A percentile compares a stretch with the other conserved stretches of the same genome.
Evolutionary conservation across 202 grass and related monocot genomes (phyloP).

Genomic region (Bolboschoenoplectus hybrid): DNA sequence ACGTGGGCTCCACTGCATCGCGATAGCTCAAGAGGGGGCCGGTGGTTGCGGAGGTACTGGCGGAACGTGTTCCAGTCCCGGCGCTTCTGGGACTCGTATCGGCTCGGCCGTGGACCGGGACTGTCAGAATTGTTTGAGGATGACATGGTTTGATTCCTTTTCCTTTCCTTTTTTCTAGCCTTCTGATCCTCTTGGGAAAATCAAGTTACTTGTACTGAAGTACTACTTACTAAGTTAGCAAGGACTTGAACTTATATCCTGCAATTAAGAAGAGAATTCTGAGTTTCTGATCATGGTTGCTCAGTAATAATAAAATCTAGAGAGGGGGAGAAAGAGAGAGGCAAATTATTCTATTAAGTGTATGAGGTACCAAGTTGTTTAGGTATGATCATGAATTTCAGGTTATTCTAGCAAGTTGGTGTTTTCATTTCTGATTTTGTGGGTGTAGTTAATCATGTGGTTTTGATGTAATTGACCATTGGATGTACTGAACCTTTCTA

Average conservation of each 20-base stretch:
- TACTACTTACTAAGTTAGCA: slow-evolving; percentile 30
- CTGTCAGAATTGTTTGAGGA: slow-evolving; percentile 58
- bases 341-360: not conserved
- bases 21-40: slow-evolving; percentile 77
- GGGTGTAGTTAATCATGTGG: not conserved
- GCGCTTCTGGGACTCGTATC: slow-evolving; percentile 96
- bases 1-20: slow-evolving; percentile 95
- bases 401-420: too few relatives aligned
- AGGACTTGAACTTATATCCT: slow-evolving; percentile 30
- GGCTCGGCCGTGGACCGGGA: slow-evolving; percentile 62
- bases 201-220: not conserved
- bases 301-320: not conserved
- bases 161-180: slow-evolving; percentile 38
- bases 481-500: not conserved
- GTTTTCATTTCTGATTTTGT: not conserved
- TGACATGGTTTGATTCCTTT: slow-evolving; percentile 43
- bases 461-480: not conserved
- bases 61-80: slow-evolving; percentile 97
- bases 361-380: not conserved
- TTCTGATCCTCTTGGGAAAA: not conserved
- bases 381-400: too few relatives aligned
- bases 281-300: not conserved
- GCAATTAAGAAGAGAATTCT: slow-evolving; percentile 26
- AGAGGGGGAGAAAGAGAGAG: not conserved
- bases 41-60: slow-evolving; percentile 96